Base-by-base conservation (phyloP, 2,329 filamentous ascomycete genomes). In the Diaporthe destruens region DNA sequence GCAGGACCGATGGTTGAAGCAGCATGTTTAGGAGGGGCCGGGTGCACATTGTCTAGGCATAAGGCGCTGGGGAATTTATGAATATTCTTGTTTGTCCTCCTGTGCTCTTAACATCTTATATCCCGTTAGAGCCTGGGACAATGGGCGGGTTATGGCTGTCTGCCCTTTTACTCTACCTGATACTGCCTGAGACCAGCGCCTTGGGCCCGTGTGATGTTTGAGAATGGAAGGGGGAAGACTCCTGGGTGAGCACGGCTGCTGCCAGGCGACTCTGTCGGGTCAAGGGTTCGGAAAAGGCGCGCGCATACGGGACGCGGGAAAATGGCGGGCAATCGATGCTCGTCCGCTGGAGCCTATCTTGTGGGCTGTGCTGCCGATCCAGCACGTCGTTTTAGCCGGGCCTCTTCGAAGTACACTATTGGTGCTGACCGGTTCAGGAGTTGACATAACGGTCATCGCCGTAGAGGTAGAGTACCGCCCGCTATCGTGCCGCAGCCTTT, bases 1-100 rank as follows among this genome's bases (percentile, higher is more conserved):
- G 56, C 8, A n/a, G 36, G 51, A 53, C 9, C 32, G 44, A 53
- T 12, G 47, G 47, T 29, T 53, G 20, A 39, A 39, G 47, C 47
- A 32, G 61, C 32, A 47, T 53, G 29, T 29, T 29, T 29, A 29
- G 44, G 57, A 8, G 39, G 61, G 32, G 18, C 18, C 18, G 44
- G 18, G 44, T 18, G 12, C 16, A 66, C 47, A 66, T 51, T 66
- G 61, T 66, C 61, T 66, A 66, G 32, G 61, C 44, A 53, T 53
- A 66, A 66, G 61, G 61, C 61, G 61, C 61, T 66, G 61, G 61
- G 61, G 61, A 66, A 39, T 66, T 18, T 9, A 63, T 65, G 16
- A 36, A 34, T 65, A 36, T 36, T 36, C 29, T 65, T 23, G 20
- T 66, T n/a, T 53, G 54, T 56, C 12, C 29, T 55, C 34, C 14